phyloP scores from a whole-genome alignment of 2,329 filamentous ascomycete genomes.

The Phialophora expanda region DNA sequence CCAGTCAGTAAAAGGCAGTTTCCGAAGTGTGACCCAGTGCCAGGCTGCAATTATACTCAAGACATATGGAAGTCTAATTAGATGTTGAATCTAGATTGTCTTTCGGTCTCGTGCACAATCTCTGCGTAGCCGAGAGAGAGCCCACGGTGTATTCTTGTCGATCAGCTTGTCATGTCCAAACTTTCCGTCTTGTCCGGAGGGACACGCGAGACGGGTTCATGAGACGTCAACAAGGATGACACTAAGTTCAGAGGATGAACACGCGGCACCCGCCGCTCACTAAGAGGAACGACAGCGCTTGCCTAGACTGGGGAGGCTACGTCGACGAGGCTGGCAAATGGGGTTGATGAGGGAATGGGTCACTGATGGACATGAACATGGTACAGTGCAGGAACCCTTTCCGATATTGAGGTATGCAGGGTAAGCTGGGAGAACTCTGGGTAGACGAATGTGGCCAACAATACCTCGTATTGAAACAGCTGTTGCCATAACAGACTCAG shows the following conservation, averaged over 20 bases:
- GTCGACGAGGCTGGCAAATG: background rate
- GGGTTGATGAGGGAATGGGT: background rate
- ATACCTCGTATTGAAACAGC: background rate
- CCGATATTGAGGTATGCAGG: background rate
- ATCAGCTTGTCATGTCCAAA: background rate
- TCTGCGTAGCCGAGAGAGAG: background rate
- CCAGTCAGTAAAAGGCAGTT: background rate
- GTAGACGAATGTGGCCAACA: background rate
- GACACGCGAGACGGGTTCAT: background rate
- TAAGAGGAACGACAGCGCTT: background rate
- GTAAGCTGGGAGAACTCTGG: background rate
- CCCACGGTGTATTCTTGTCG: background rate
- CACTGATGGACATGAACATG: background rate
- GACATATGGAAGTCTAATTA: background rate
- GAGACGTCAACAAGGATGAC: background rate
- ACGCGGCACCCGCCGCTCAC: background rate
- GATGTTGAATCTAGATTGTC: background rate
- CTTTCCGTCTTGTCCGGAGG: background rate
- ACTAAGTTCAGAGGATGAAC: background rate
- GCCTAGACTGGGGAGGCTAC: too few relatives aligned
- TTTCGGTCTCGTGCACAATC: background rate
- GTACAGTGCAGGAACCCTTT: background rate
- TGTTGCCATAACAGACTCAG: background rate
- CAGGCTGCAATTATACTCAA: background rate
- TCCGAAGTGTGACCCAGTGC: too few relatives aligned